phyloP scores from a whole-genome alignment of 73 alveolate species.

The Breviolum minutum region DNA sequence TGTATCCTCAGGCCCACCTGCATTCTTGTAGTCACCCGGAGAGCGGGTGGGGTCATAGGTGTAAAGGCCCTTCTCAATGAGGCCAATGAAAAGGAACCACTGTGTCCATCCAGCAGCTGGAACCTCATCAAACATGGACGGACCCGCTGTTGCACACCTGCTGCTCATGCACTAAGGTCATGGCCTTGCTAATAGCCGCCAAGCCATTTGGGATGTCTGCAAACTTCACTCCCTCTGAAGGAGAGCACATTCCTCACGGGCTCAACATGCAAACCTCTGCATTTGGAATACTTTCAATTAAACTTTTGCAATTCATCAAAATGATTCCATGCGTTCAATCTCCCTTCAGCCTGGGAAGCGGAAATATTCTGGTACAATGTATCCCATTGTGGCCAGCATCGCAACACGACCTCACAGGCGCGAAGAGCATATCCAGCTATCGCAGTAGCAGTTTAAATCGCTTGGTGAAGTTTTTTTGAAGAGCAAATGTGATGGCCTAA shows the following conservation, averaged over 20 bases:
- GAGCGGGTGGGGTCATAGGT: conserved; percentile 68
- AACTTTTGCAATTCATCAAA: background rate
- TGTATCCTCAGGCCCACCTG: background rate
- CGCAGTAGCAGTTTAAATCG: no score
- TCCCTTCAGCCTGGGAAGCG: conserved; percentile 23
- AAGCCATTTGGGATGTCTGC: conserved; percentile 18
- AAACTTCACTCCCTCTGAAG: conserved; percentile 19
- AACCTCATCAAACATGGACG: background rate
- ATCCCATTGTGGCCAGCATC: conserved; percentile 49
- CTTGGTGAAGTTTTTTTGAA: no score
- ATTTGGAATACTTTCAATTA: background rate
- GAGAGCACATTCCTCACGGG: conserved; percentile 19
- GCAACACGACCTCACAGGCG: conserved; percentile 16
- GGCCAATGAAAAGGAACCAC: conserved; percentile 39
- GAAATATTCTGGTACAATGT: conserved; percentile 15
- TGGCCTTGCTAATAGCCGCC: conserved; percentile 27
- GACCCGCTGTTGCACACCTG: no score
- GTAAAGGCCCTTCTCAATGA: conserved; percentile 71
- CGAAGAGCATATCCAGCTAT: background rate
- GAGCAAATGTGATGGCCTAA: no score
- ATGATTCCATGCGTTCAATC: background rate
- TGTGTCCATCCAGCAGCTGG: conserved; percentile 88
- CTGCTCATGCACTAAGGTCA: no score
- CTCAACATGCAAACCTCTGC: background rate
- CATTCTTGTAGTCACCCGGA: conserved; percentile 67